These are phyloP conservation scores for Diaporthe helianthi DNA, from an alignment of 2,329 filamentous ascomycete genomes.

Conservation along the genomic window DNA sequence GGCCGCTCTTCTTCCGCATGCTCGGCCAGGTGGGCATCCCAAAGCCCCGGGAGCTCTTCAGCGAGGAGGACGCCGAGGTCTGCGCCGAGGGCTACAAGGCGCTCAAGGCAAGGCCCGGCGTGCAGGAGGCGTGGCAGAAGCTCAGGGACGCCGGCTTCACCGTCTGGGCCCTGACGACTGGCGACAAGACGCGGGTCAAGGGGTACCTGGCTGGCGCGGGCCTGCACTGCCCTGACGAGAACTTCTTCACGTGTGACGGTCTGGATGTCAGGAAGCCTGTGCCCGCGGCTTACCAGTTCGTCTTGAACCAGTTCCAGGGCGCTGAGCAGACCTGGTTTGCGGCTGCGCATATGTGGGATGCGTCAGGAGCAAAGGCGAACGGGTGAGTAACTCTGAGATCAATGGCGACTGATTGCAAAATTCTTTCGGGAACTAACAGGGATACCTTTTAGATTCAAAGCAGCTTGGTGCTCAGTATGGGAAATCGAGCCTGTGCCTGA, in stretches of 20 bases:
- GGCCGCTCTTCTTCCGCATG: constrained; percentile 55
- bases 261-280: constrained; percentile 58
- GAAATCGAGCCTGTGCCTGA: constrained; percentile 58
- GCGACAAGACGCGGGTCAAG: constrained; percentile 55
- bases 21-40: constrained; percentile 52
- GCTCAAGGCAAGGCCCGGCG: constrained; percentile 48
- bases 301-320: constrained; percentile 49
- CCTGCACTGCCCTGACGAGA: constrained; percentile 57
- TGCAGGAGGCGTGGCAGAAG: constrained; percentile 49
- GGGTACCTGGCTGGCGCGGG: constrained; percentile 59
- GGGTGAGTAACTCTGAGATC: constrained; percentile 42
- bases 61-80: constrained; percentile 49
- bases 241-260: constrained; percentile 59
- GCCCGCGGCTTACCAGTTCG: constrained; percentile 52
- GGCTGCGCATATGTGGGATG: constrained; percentile 67
- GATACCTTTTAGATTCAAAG: constrained; percentile 47
- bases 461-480: constrained; percentile 60
- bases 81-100: constrained; percentile 48
- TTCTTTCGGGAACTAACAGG: background rate
- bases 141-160: constrained; percentile 55
- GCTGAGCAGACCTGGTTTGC: constrained; percentile 59
- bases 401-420: background rate
- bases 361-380: constrained; percentile 56
- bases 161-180: constrained; percentile 61
- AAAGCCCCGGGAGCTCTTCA: constrained; percentile 50